Evolutionary conservation across 257 asterid species (phyloP).

Genomic region (Lavandula angustifolia): DNA sequence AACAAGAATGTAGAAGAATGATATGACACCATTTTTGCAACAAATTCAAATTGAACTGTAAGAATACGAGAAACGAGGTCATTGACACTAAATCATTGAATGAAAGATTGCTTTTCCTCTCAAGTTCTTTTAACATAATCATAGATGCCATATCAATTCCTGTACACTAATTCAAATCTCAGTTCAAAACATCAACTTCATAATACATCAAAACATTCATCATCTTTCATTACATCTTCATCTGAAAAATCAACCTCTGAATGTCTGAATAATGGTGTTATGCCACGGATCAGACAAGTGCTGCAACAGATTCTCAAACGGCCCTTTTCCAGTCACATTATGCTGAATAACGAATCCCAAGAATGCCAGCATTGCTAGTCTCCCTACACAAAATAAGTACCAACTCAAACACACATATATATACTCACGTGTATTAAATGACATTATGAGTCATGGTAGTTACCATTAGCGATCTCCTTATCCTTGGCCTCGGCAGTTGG

Average conservation of each 20-base stretch:
- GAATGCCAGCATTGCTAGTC: slow-evolving; percentile 97
- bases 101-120: slow-evolving; percentile 1
- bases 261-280: slow-evolving; percentile 87
- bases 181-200: slow-evolving; percentile 38
- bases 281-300: slow-evolving; percentile 98
- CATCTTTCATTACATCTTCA: slow-evolving; percentile 11
- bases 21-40: slow-evolving; percentile 17
- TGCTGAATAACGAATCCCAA: slow-evolving; percentile 87
- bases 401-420: no score
- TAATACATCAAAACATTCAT: slow-evolving; percentile 27
- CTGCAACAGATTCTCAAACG: slow-evolving; percentile 90
- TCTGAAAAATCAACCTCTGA: slow-evolving; percentile 32
- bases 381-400: slow-evolving; percentile 52
- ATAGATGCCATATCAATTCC: slow-evolving; percentile 36
- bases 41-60: background rate
- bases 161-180: slow-evolving; percentile 41
- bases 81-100: no score
- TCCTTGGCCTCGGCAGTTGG: slow-evolving; percentile 85
- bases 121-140: background rate
- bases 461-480: slow-evolving; percentile 90
- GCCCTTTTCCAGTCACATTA: slow-evolving; percentile 93
- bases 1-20: slow-evolving; percentile 47
- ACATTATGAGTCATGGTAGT: background rate
- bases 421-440: background rate
- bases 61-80: no score